Evolutionary conservation across 2,329 filamentous ascomycete species (phyloP), one percentile per base, ranked within the genome.

Genomic region (Pezicula rhizophila): DNA sequence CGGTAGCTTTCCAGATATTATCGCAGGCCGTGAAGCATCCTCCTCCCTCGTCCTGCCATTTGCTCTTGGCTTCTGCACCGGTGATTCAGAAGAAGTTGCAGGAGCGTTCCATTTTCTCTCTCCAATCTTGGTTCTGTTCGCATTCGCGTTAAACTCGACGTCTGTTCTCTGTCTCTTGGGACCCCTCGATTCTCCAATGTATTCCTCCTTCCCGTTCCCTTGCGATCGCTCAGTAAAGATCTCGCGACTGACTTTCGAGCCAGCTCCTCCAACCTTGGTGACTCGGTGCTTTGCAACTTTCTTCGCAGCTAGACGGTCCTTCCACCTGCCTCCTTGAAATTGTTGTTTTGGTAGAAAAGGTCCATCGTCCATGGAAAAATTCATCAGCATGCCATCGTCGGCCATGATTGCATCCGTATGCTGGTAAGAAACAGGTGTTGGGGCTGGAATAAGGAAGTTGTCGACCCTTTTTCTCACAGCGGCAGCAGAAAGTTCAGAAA

Each of bases 381-480:
- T 97, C 64, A 97, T 75, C 49, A 96, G 79, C 81, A 99, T 87
- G 58, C 90, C 90, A 82, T 95, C 88, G 73, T 97, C 91, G 45
- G 88, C 88, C 91, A 97, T 96, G 45, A 37, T 50, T 60, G 54
- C 51, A 11, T 31, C 11, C 51, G 37, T 40, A 10, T 35, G 42
- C 39, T 34, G n/a, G 35, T 11, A 35, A 33, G 28, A 20, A 20
- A 34, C 8, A 15, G 25, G 42, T 41, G 11, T 43, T 45, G 37
- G 17, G 20, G 15, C 18, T 47, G 23, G 18, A 42, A 35, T 41
- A 34, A 49, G 28, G 28, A 31, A 31, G 28, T 31, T 31, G 28
- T 31, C 31, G 45, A 18, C 47, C 23, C 26, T 17, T 23, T 42
- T 17, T 41, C 3, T 35, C 17, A 18, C n/a, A 20, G 50, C 37